Percentiles rank a stretch among this genome's conserved stretches.
Evolutionary conservation across 495 filamentous ascomycete genomes (phyloP).

Genomic region (Penicillium roqueforti): DNA sequence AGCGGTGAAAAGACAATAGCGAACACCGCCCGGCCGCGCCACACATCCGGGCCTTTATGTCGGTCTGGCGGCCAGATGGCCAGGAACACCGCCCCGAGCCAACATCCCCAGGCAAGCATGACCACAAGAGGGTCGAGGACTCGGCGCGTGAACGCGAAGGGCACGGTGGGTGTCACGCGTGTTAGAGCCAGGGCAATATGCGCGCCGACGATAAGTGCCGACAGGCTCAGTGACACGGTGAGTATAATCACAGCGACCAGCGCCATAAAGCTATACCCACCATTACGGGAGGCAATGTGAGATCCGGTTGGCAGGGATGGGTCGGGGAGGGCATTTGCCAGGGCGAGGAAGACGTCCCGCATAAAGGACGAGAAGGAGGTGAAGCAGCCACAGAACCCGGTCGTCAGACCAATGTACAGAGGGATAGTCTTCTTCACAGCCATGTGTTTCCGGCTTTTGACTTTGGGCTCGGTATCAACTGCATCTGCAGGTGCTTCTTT

Average conservation of each 20-base stretch:
- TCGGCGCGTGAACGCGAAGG: constrained; percentile 51
- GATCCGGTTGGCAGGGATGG: constrained; percentile 29
- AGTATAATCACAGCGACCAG: constrained; percentile 63
- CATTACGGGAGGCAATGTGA: constrained; percentile 49
- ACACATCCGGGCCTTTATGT: constrained; percentile 32
- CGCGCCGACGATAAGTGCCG: constrained; percentile 42
- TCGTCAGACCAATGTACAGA: constrained; percentile 85
- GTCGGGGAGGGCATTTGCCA: constrained; percentile 68
- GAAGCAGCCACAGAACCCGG: constrained; percentile 89
- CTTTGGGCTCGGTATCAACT: constrained; percentile 18
- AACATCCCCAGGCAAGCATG: constrained; percentile 63
- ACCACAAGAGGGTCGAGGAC: constrained; percentile 60
- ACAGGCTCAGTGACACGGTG: constrained; percentile 64
- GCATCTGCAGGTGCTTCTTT: constrained; percentile 4
- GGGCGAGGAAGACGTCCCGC: constrained; percentile 75
- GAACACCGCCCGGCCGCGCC: constrained; percentile 73
- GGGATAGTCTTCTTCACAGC: constrained; percentile 74
- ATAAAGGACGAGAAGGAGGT: constrained; percentile 92
- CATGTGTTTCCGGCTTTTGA: constrained; percentile 35
- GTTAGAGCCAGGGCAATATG: constrained; percentile 66
- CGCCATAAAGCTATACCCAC: constrained; percentile 80
- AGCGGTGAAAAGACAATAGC: constrained; percentile 81
- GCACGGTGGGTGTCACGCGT: constrained; percentile 51
- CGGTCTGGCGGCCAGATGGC: constrained; percentile 70
- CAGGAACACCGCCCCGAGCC: constrained; percentile 76